Evolutionary conservation across 306 rosid species (phyloP).

Genomic region (Vachellia pachyceras): DNA sequence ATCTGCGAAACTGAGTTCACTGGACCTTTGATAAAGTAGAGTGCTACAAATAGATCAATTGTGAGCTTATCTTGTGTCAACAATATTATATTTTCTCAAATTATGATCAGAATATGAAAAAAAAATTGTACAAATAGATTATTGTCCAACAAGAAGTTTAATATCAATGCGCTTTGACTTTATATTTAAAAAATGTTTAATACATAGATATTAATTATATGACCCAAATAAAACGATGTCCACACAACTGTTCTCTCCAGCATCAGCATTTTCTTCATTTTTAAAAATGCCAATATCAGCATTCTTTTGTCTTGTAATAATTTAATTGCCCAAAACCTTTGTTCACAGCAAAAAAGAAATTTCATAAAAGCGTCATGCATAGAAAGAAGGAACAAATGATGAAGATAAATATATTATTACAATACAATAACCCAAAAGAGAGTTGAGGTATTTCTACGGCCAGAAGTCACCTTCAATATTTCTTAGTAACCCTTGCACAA

Average conservation of each 20-base stretch:
- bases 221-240: not conserved
- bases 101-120: not conserved
- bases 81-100: not conserved
- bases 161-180: not conserved
- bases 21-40: slow-evolving; percentile 7
- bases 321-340: not conserved
- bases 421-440: not conserved
- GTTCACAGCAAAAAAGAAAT: not conserved
- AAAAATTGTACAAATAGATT: too few relatives aligned
- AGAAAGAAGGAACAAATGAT: not conserved
- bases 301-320: not conserved
- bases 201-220: not conserved
- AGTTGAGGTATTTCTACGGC: slow-evolving; percentile 8
- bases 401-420: not conserved
- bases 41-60: not conserved
- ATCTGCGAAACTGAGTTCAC: slow-evolving; percentile 5
- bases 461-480: not conserved
- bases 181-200: too few relatives aligned
- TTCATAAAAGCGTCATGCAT: not conserved
- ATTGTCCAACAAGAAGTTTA: not conserved
- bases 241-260: not conserved
- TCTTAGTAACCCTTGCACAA: not conserved
- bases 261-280: not conserved
- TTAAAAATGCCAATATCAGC: not conserved
- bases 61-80: not conserved